A percentile compares a stretch with the other conserved stretches of the same genome.
These are phyloP conservation scores for Fusarium albidum DNA, from an alignment of 2,329 filamentous ascomycete species.

Conservation along the genomic window DNA sequence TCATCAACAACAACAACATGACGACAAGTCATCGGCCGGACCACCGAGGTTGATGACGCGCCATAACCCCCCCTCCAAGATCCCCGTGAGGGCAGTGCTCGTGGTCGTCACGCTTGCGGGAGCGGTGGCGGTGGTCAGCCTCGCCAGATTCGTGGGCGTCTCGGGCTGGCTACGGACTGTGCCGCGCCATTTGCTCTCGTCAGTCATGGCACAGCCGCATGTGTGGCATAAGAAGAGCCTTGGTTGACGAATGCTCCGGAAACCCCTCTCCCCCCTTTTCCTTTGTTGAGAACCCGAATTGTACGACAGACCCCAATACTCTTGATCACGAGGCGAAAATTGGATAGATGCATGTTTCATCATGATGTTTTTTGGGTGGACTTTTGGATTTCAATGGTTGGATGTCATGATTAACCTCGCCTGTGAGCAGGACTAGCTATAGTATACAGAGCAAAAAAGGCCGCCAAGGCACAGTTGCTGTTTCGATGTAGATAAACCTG, in stretches of 20 bases:
- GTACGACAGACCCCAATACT: background rate
- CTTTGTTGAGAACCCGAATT: background rate
- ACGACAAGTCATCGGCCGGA: background rate
- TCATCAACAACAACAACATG: no score
- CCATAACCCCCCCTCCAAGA: slow-evolving; percentile 2
- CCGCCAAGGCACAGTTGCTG: slow-evolving; percentile 10
- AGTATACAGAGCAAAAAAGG: slow-evolving; percentile 16
- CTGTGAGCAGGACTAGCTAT: slow-evolving; percentile 17
- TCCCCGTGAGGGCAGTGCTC: slow-evolving; percentile 30
- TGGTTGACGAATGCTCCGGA: slow-evolving; percentile 2
- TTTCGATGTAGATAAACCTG: slow-evolving; percentile 8
- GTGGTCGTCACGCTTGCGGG: slow-evolving; percentile 21
- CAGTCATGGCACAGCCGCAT: slow-evolving; percentile 31
- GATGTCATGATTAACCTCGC: slow-evolving; percentile 10
- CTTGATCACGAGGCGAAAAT: background rate
- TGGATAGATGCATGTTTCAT: background rate
- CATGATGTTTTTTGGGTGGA: background rate
- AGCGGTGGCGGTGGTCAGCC: slow-evolving; percentile 24
- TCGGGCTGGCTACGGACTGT: slow-evolving; percentile 21
- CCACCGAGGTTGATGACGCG: slow-evolving; percentile 11
- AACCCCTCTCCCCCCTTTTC: no score
- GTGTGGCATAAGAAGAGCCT: slow-evolving; percentile 32
- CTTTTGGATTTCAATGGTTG: slow-evolving; percentile 15
- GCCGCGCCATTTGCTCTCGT: slow-evolving; percentile 30
- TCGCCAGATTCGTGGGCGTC: slow-evolving; percentile 26